Base-by-base conservation (phyloP, 2,329 filamentous ascomycete species). In the Aurifilum marmelostoma region DNA sequence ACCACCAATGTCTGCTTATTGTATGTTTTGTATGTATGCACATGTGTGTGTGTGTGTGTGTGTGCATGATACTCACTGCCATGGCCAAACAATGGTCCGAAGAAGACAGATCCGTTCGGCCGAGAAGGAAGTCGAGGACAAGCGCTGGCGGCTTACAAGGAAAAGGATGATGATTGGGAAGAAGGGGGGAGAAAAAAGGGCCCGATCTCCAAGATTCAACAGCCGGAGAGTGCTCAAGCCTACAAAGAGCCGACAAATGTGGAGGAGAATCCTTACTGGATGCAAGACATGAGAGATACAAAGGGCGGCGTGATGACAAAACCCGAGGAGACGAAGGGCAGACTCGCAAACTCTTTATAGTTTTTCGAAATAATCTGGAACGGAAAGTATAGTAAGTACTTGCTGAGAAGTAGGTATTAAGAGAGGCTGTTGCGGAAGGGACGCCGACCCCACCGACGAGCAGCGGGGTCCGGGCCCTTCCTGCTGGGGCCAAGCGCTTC, bases 61-160 rank as follows among this genome's bases (percentile, higher is more conserved):
- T 4, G 37, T 62, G 21, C n/a, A 37, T 62, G 21, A 43, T 62
- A 37, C 69, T 65, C 41, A 69, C 69, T 61, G 69, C 69, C 69
- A 71, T 71, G n/a, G n/a, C n/a, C n/a, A 27, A 12, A 24, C 21
- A 47, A 47, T n/a, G 9, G 43, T 50, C 52, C 61, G 32, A n/a
- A 65, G 59, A 39, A 41, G 37, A 39, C 9, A 18, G 34, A 24
- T 24, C 34, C 18, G 58, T 8, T 14, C n/a, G 21, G n/a, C 39
- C n/a, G 34, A 37, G 24, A 32, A 37, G 41, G 9, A 18, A 43
- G n/a, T 24, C 16, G 41, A 47, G 39, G 18, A 9, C 24, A 50
- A 63, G 43, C 21, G 61, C 41, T 63, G 12, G 60, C 50, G n/a
- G 27, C 60, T 41, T 63, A 21, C 39, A 47, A 34, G 14, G n/a